phyloP scores from a whole-genome alignment of 176 grass and related monocot species.

The Eremochloa ophiuroides region DNA sequence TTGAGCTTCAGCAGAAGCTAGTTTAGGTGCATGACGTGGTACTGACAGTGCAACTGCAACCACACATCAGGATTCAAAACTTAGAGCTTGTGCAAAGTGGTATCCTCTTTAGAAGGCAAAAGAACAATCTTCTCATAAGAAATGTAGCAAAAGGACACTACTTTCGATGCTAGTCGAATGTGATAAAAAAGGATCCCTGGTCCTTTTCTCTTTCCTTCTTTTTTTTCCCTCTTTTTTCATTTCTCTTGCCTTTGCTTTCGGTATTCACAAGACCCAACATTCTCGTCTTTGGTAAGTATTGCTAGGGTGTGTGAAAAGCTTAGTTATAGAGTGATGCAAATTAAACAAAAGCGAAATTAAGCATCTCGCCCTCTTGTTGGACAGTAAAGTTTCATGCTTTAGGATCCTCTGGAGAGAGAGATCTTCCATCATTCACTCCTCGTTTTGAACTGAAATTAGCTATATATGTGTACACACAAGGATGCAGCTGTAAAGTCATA shows the following conservation, averaged over 20 bases:
- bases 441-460: slow-evolving; percentile 6
- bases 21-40: neutral
- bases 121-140: slow-evolving; percentile 35
- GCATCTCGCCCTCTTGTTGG: slow-evolving; percentile 24
- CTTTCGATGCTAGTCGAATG: slow-evolving; percentile 48
- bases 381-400: slow-evolving; percentile 27
- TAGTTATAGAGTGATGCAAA: slow-evolving; percentile 13
- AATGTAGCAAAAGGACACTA: slow-evolving; percentile 31
- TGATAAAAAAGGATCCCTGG: slow-evolving; percentile 29
- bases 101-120: slow-evolving; percentile 51
- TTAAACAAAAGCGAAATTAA: neutral
- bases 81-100: slow-evolving; percentile 52
- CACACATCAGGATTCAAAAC: slow-evolving; percentile 44
- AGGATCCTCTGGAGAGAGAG: slow-evolving; percentile 34
- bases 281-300: slow-evolving; percentile 46
- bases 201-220: neutral
- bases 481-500: slow-evolving; percentile 19
- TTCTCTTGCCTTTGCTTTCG: slow-evolving; percentile 38
- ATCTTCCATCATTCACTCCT: slow-evolving; percentile 25
- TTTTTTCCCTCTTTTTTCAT: neutral
- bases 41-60: slow-evolving; percentile 7
- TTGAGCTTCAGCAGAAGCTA: neutral
- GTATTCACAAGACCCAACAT: slow-evolving; percentile 43
- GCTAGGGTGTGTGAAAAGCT: slow-evolving; percentile 41
- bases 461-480: neutral